These are phyloP conservation scores for Microcera coccophila DNA, from an alignment of 2,329 filamentous ascomycete genomes.

Conservation along the genomic window DNA sequence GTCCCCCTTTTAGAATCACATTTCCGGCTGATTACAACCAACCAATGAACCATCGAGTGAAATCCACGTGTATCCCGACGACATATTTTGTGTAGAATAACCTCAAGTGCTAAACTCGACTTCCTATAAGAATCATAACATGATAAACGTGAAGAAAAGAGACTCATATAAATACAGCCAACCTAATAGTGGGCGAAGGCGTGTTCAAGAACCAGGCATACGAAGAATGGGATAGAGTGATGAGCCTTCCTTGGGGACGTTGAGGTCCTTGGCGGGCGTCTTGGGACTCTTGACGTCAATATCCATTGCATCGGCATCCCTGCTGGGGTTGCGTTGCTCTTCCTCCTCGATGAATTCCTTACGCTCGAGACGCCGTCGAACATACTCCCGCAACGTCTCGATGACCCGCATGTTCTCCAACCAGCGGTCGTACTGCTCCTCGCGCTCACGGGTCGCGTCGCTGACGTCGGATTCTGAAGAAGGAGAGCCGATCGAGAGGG, in stretches of 20 bases:
- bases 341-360: constrained; percentile 48
- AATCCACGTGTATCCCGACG: too few species aligned
- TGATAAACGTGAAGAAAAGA: constrained; percentile 3
- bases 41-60: too few species aligned
- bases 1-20: not conserved
- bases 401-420: constrained; percentile 63
- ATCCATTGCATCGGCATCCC: constrained; percentile 35
- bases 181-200: constrained; percentile 1
- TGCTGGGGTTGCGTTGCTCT: constrained; percentile 8
- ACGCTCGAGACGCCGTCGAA: constrained; percentile 54
- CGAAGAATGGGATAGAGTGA: constrained; percentile 41
- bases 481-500: constrained; percentile 49
- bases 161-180: constrained; percentile 23
- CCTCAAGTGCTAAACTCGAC: not conserved
- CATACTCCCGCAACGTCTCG: constrained; percentile 56
- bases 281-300: constrained; percentile 33
- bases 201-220: constrained; percentile 33
- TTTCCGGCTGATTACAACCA: not conserved
- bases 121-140: not conserved
- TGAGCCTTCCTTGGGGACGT: constrained; percentile 28
- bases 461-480: constrained; percentile 52
- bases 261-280: constrained; percentile 22
- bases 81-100: not conserved
- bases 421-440: constrained; percentile 62
- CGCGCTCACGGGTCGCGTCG: constrained; percentile 51